Percentiles rank a stretch among this genome's conserved stretches.
Conservation (phyloP, 306 rosid species). For the Cucumis melo region DNA sequence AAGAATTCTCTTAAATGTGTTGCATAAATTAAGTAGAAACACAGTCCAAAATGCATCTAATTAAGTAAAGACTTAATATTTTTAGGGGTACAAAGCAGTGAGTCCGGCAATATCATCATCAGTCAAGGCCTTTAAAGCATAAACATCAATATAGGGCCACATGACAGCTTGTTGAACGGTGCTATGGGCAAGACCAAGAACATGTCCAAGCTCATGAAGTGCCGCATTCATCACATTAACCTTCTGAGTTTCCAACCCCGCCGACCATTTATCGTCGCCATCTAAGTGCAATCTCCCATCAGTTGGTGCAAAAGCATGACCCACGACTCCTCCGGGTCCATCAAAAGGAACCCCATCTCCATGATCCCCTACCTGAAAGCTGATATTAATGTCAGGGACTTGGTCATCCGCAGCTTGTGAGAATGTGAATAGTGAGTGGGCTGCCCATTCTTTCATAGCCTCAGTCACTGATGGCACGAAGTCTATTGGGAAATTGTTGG, state of each 20-base stretch:
- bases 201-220: not conserved
- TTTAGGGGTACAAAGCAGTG: not conserved
- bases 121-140: not conserved
- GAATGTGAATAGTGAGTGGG: not conserved
- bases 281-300: not conserved
- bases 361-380: not conserved
- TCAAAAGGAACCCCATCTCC: not conserved
- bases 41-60: no score
- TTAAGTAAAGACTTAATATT: no score
- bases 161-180: not conserved
- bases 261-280: not conserved
- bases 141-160: not conserved
- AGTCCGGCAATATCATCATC: not conserved
- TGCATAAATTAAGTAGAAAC: no score
- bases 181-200: not conserved
- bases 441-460: not conserved
- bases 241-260: not conserved
- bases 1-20: no score
- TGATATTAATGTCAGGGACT: not conserved
- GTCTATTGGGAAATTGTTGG: not conserved
- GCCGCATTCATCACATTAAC: not conserved
- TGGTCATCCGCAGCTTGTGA: not conserved
- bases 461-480: not conserved
- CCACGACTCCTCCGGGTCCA: not conserved
- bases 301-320: not conserved